Base-by-base conservation (phyloP, 495 filamentous ascomycete species). In the Recurvomyces mirabilis region DNA sequence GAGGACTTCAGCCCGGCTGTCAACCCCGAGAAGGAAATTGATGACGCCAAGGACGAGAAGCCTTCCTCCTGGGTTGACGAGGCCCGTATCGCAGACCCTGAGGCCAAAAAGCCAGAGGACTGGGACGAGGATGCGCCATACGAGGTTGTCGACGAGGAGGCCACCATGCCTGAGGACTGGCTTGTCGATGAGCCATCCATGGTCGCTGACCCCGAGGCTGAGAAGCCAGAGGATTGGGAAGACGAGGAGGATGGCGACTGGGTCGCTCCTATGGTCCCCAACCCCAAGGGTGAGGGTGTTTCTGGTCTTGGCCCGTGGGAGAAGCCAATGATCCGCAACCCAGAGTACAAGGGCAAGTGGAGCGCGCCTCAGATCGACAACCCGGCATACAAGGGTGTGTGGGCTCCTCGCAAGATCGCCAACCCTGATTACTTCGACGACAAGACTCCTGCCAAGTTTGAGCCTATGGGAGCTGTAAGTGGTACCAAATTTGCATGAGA, bases 191-290 rank as follows among this genome's bases (percentile, higher is more conserved):
- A 96, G 70, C 79, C 88, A 47, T 68, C 71, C 44, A 82, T 74
- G 60, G 72, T 96, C 46, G 78, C 89, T 40, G 93, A 99, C 72
- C 93, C 93, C 34, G 89, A 95, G 70, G 87, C 93, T 28, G 76
- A 87, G 73, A 99, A 95, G 78, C 93, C 93, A 48, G 93, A 95
- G 69, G 91, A 96, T 59, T 99, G 93, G 93, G 91, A 96, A 70
- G 91, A 96, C 46, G 93, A 96, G 73, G 93, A 99, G 68, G 93
- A 99, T 70, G 93, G 93, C 60, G 93, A 99, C 69, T 99, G 88
- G 87, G 66, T 95, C 54, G 70, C 91, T 23, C 93, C 93, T n/a
- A 86, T 78, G 46, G 78, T 95, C 31, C 74, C 84, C 60, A 96
- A 96, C 78, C 84, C 91, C 63, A 93, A 93, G 78, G 96, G 93